Percentiles rank a stretch among this genome's conserved stretches.
Evolutionary conservation across 805 yeast genomes (phyloP).

Genomic region (Ogataea pilisensis): DNA sequence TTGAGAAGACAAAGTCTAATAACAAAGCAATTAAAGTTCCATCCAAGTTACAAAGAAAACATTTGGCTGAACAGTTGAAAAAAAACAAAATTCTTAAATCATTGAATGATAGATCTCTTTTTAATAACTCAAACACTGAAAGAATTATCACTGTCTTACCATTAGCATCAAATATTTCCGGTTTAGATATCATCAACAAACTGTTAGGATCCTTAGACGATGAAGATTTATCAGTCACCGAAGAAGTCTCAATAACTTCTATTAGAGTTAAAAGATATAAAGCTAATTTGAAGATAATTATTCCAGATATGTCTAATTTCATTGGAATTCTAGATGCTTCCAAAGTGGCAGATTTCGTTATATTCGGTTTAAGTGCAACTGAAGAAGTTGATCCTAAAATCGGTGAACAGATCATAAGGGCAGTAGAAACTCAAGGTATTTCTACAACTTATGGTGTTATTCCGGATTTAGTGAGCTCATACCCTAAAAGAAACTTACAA

Average conservation of each 20-base stretch:
- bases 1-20: constrained; percentile 54
- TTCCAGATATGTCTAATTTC: constrained; percentile 66
- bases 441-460: constrained; percentile 77
- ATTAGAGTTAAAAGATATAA: constrained; percentile 63
- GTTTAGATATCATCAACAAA: constrained; percentile 48
- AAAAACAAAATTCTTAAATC: constrained; percentile 62
- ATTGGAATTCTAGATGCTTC: constrained; percentile 78
- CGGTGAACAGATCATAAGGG: constrained; percentile 88
- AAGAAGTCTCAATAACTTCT: constrained; percentile 47
- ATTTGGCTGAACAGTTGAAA: constrained; percentile 72
- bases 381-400: constrained; percentile 73
- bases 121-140: constrained; percentile 66
- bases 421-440: constrained; percentile 88
- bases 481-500: constrained; percentile 74
- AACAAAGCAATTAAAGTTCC: constrained; percentile 36
- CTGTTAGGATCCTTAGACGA: constrained; percentile 39
- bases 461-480: constrained; percentile 63
- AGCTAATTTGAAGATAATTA: constrained; percentile 65
- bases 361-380: constrained; percentile 84
- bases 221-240: constrained; percentile 31
- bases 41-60: constrained; percentile 65
- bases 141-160: constrained; percentile 80
- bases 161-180: constrained; percentile 65
- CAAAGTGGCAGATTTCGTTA: constrained; percentile 81
- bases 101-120: constrained; percentile 58